These are phyloP conservation scores for Rhinocladiella similis DNA, from an alignment of 2,329 filamentous ascomycete genomes.

Conservation along the genomic window DNA sequence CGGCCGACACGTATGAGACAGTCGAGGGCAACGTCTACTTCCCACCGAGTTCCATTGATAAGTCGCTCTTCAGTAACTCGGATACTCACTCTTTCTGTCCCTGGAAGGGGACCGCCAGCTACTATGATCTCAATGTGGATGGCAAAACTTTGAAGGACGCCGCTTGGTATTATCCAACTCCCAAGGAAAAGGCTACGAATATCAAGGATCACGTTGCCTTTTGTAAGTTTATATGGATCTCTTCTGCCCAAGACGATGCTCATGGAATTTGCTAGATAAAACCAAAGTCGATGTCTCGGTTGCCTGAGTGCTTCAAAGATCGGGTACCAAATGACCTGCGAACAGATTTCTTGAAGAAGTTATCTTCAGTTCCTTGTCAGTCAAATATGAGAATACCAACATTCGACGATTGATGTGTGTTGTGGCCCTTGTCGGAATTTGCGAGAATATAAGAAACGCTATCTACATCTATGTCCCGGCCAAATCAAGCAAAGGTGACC, in stretches of 20 bases:
- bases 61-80: constrained; percentile 47
- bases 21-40: constrained; percentile 63
- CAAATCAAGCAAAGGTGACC: too few species aligned
- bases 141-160: constrained; percentile 53
- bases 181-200: constrained; percentile 49
- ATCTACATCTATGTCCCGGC: not conserved
- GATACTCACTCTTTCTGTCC: constrained; percentile 52
- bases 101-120: constrained; percentile 60
- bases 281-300: constrained; percentile 14
- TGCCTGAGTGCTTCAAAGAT: not conserved
- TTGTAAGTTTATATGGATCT: constrained; percentile 43
- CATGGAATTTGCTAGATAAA: constrained; percentile 2
- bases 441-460: not conserved
- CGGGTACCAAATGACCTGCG: too few species aligned
- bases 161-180: constrained; percentile 60
- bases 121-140: constrained; percentile 55
- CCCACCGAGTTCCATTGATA: constrained; percentile 47
- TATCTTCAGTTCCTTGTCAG: too few species aligned
- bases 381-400: too few species aligned
- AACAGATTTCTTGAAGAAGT: too few species aligned
- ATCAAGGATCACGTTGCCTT: constrained; percentile 61
- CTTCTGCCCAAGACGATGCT: not conserved
- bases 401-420: too few species aligned
- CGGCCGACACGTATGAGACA: constrained; percentile 52
- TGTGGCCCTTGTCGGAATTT: not conserved